Conservation (phyloP, 1,139 yeast species). For the Taiozyma onychis region DNA sequence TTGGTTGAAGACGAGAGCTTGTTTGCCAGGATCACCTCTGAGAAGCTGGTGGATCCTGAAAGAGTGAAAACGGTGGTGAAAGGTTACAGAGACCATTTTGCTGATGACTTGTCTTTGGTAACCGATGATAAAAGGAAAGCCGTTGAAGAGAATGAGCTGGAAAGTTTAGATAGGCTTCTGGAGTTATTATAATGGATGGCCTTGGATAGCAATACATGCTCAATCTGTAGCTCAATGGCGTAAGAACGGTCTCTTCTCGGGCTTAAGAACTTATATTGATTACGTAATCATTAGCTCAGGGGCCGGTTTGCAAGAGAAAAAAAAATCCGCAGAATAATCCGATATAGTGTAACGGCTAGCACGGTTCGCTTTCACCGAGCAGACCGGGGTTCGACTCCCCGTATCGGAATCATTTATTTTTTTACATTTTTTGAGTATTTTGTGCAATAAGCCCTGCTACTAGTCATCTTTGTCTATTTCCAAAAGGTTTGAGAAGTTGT, state of each 20-base stretch:
- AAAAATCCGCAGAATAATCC: slow-evolving; percentile 29
- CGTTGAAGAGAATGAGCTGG: not conserved
- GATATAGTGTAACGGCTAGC: slow-evolving; percentile 80
- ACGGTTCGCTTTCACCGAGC: slow-evolving; percentile 82
- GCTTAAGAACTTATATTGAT: too few species aligned
- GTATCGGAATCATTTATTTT: slow-evolving; percentile 45
- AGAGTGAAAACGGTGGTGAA: not conserved
- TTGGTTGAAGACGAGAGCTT: slow-evolving; percentile 7
- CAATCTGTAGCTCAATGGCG: not conserved
- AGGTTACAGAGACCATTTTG: not conserved
- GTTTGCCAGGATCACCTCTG: not conserved
- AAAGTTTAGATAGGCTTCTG: not conserved
- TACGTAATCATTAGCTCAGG: not conserved
- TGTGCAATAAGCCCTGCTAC: too few species aligned
- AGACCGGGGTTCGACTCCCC: slow-evolving; percentile 83
- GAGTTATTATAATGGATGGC: not conserved
- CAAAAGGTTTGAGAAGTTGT: too few species aligned
- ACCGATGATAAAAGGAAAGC: not conserved
- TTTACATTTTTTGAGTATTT: too few species aligned
- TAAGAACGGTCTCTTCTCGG: too few species aligned
- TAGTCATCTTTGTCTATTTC: too few species aligned
- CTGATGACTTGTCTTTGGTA: not conserved
- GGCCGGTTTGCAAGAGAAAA: not conserved
- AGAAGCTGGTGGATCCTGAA: not conserved
- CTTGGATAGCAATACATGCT: too few species aligned